These are phyloP conservation scores for Fusarium brevicatenulatum DNA, from an alignment of 2,329 filamentous ascomycete genomes.

Conservation along the genomic window DNA sequence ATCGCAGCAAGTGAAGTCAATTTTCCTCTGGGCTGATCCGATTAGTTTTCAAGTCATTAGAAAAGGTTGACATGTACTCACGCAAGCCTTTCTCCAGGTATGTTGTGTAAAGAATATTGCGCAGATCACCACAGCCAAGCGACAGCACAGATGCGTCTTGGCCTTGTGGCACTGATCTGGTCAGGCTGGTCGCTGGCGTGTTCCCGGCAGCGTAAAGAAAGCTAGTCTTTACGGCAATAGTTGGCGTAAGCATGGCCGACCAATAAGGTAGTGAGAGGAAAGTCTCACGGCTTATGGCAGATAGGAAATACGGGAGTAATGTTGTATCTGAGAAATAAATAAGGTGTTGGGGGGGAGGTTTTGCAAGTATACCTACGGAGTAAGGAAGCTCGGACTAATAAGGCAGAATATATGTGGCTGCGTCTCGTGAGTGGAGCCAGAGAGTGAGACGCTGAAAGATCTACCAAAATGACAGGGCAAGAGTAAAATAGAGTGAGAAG, in stretches of 20 bases:
- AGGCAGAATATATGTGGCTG: background rate
- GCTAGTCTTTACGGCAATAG: constrained; percentile 44
- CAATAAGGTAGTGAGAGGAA: background rate
- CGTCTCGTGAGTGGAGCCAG: constrained; percentile 6
- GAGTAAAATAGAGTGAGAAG: background rate
- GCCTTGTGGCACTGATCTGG: constrained; percentile 59
- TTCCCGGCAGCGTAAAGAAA: constrained; percentile 63
- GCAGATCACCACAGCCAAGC: constrained; percentile 66
- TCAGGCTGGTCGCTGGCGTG: constrained; percentile 62
- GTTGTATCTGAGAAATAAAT: background rate
- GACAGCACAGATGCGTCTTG: constrained; percentile 61
- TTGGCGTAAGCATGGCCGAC: constrained; percentile 52
- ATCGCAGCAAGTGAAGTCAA: constrained; percentile 69
- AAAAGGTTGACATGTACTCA: constrained; percentile 36
- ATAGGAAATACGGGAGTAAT: background rate
- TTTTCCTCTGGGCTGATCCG: constrained; percentile 49
- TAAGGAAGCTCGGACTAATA: background rate
- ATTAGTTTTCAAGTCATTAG: constrained; percentile 34
- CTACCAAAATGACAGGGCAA: background rate
- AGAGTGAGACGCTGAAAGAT: constrained; percentile 4
- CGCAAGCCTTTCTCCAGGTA: constrained; percentile 54
- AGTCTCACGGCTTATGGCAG: background rate
- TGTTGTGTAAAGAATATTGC: constrained; percentile 65
- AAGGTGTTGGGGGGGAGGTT: background rate
- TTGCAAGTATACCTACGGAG: background rate